A percentile compares a stretch with the other conserved stretches of the same genome.
These are phyloP conservation scores for Xylariaceae sp. DNA, from an alignment of 2,329 filamentous ascomycete species.

Conservation along the genomic window DNA sequence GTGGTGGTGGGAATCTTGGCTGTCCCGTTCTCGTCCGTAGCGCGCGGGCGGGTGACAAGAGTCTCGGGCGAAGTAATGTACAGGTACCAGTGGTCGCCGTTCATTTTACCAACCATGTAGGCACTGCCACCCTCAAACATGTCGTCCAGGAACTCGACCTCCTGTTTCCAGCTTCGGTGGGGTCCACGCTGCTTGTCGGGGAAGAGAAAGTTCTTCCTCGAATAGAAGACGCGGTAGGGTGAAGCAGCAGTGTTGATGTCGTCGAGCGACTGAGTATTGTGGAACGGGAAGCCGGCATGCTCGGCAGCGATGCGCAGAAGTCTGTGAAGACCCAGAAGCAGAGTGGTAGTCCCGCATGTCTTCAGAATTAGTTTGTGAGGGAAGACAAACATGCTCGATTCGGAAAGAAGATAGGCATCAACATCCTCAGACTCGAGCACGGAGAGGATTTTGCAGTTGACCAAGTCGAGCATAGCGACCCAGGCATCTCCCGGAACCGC, in stretches of 20 bases:
- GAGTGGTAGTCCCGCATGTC: conserved; percentile 94
- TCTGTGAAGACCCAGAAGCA: conserved; percentile 81
- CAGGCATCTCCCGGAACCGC: conserved; percentile 76
- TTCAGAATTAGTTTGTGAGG: conserved; percentile 99
- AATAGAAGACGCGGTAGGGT: conserved; percentile 96
- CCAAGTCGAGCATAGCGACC: conserved; percentile 95
- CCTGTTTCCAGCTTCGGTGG: conserved; percentile 95
- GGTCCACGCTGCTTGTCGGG: conserved; percentile 90
- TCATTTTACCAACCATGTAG: conserved; percentile 99
- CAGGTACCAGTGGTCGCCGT: conserved; percentile 97
- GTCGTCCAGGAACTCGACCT: conserved; percentile 86
- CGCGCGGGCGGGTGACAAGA: conserved; percentile 73
- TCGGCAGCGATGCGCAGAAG: conserved; percentile 87
- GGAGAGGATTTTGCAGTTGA: conserved; percentile 97
- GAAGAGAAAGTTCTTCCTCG: conserved; percentile 96
- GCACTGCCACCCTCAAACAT: conserved; percentile 90
- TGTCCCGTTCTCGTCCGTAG: conserved; percentile 53
- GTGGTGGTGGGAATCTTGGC: conserved; percentile 52
- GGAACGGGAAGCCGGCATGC: conserved; percentile 82
- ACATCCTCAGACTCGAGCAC: conserved; percentile 89
- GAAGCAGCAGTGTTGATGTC: conserved; percentile 72
- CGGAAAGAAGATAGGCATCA: conserved; percentile 93
- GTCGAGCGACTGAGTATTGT: conserved; percentile 59
- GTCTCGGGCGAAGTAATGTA: conserved; percentile 88
- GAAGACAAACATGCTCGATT: conserved; percentile 99